phyloP scores from a whole-genome alignment of 257 asterid species.

The Plantago elongata region DNA sequence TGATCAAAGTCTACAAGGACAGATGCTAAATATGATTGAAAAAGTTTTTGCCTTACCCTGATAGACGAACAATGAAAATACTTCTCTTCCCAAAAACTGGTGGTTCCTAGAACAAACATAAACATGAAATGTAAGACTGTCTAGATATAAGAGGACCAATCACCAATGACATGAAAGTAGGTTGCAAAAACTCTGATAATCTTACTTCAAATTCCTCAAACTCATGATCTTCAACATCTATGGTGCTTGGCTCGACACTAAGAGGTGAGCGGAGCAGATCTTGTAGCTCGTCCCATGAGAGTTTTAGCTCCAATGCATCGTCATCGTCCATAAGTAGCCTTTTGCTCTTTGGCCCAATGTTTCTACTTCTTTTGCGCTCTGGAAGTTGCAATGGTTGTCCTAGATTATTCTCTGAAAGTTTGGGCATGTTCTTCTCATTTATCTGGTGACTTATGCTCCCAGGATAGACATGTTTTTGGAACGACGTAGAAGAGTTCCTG shows the following conservation, averaged over 20 bases:
- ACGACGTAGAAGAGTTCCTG: constrained; percentile 38
- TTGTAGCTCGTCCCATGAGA: constrained; percentile 93
- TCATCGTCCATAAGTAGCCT: constrained; percentile 67
- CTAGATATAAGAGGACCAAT: constrained; percentile 10
- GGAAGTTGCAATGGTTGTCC: constrained; percentile 39
- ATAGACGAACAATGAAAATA: constrained; percentile 55
- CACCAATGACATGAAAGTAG: constrained; percentile 1
- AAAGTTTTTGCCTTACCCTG: constrained; percentile 61
- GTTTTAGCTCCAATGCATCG: constrained; percentile 78
- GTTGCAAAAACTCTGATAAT: constrained; percentile 1
- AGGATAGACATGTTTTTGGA: constrained; percentile 40
- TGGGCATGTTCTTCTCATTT: constrained; percentile 34
- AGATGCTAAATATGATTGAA: not conserved
- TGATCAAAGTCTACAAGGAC: too few relatives aligned
- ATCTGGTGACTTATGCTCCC: constrained; percentile 41
- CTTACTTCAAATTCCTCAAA: constrained; percentile 91
- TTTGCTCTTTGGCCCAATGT: constrained; percentile 82
- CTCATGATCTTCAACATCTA: constrained; percentile 66
- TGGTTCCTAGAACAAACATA: constrained; percentile 56
- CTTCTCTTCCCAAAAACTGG: constrained; percentile 86
- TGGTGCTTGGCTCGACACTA: constrained; percentile 54
- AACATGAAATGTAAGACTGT: constrained; percentile 17
- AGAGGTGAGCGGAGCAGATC: constrained; percentile 84
- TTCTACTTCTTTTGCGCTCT: constrained; percentile 77
- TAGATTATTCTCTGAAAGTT: constrained; percentile 39